Base-by-base conservation (phyloP, 768 basidiomycete genomes). In the Lactifluus volemus region DNA sequence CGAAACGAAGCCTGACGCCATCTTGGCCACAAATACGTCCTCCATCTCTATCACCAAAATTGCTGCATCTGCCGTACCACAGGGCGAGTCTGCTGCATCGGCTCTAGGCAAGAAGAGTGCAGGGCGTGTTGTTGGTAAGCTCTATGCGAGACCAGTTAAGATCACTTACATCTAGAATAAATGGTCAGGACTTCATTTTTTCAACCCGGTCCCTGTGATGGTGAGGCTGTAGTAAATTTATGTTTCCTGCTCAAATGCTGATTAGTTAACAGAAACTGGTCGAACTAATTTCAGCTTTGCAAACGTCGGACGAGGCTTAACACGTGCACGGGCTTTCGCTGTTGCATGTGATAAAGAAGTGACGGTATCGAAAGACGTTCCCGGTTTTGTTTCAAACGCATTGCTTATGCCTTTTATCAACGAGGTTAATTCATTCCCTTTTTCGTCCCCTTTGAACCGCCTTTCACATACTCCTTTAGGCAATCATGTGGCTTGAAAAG, bases 121-220 rank as follows among this genome's bases (percentile, higher is more conserved):
- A 4, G 77, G 83, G 49, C 80, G 92, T 49, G 92, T 94, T 44
- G 90, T 97, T 53, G 93, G 89, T 89, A 67, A 60, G 83, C 61
- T 21, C 44, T 59, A 42, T 6, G 19, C 56, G 52, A 34, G 32
- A 9, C 32, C 6, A 3, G 39, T 49, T 15, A 21, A 58, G 0
- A 2, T 25, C 42, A 25, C 19, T 42, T 51, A 32, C 44, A 47
- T 60, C 32, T 32, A 34, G 54, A 51, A 38, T 38, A 9, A 6
- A 32, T 47, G 41, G 11, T 55, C 44, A 92, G 91, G 86, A 12
- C 76, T 96, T 45, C 93, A 96, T 71, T 97, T 94, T 78, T 96
- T 97, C 77, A 96, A 98, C 69, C 95, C 95, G 4, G 95, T 97
- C 4, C 95, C 95, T 3, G 89, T 96, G 36, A 97, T 97, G 94